Base-by-base conservation (phyloP, 2,329 filamentous ascomycete species). In the Ophiocordyceps sinensis region DNA sequence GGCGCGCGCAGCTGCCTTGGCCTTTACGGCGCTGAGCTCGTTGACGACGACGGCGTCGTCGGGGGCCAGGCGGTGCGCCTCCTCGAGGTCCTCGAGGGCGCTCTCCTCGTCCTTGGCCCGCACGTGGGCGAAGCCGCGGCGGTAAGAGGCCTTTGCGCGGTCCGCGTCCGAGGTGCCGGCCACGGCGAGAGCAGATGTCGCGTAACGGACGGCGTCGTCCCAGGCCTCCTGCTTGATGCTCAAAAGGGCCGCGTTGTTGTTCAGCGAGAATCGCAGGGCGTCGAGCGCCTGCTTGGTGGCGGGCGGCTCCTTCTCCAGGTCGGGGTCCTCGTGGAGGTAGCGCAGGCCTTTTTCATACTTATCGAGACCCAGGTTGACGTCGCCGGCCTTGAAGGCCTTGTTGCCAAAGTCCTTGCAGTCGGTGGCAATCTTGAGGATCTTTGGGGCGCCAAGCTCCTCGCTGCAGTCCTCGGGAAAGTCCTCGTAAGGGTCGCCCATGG, bases 321-420 rank as follows among this genome's bases (percentile, higher is more conserved):
- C 77, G 1, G 83, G 82, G 55, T 88, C 85, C 61, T 93, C 85
- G 61, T 89, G 85, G 45, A 94, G 68, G 61, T 94, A 95, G 52
- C 87, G 79, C 45, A 94, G 65, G 15, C 79, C 88, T 68, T 98
- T 98, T 61, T 93, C 79, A 66, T 98, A 98, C 67, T 98, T 98
- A 45, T 82, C 79, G 23, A 96, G 69, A 2, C 79, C 89, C 28
- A 84, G 64, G 31, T 68, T 61, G 32, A 82, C 55, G 52, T 94
- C 75, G 34, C 79, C 78, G 23, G 65, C 68, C 70, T 95, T 95
- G 74, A 95, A 95, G 1, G 88, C 87, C 51, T 79, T 78, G 69
- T 94, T 96, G 52, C 91, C 91, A 56, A 82, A 91, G 30, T 83
- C 84, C 68, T 98, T 98, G 62, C 94, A 77, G 49, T 85, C 85